Evolutionary conservation across 1,139 yeast genomes (phyloP).

Genomic region (Scheffersomyces segobiensis): DNA sequence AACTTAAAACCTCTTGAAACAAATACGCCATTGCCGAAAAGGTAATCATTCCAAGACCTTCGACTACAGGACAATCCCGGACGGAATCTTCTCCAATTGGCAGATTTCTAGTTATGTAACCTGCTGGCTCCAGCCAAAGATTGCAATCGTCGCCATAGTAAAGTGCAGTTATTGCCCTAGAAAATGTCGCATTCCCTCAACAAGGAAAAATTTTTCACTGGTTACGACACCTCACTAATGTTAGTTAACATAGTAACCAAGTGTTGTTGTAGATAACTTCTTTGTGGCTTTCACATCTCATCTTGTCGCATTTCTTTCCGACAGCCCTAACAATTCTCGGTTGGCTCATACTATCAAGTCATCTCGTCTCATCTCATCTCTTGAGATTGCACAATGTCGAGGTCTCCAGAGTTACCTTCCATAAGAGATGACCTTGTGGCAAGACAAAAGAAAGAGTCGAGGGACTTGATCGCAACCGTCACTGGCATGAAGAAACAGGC

Average conservation of each 20-base stretch:
- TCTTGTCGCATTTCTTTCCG: background rate
- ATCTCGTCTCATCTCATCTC: conserved; percentile 1
- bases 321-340: background rate
- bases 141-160: background rate
- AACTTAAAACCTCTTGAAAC: background rate
- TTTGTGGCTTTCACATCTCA: background rate
- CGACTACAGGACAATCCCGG: background rate
- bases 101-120: background rate
- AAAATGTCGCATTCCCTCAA: conserved; percentile 3
- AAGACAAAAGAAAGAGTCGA: conserved; percentile 68
- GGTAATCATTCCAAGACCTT: background rate
- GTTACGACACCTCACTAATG: background rate
- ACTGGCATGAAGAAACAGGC: conserved; percentile 84
- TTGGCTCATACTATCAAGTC: background rate
- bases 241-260: background rate
- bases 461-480: conserved; percentile 63
- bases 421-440: conserved; percentile 51
- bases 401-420: background rate
- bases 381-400: background rate
- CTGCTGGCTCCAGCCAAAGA: background rate
- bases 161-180: background rate
- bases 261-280: background rate
- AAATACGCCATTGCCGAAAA: background rate
- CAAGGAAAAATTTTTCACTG: background rate
- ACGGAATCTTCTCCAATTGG: background rate